A percentile compares a stretch with the other conserved stretches of the same genome.
These are phyloP conservation scores for Mesembryanthemum crystallinum DNA, from an alignment of 148 eudicot genomes.

Conservation along the genomic window DNA sequence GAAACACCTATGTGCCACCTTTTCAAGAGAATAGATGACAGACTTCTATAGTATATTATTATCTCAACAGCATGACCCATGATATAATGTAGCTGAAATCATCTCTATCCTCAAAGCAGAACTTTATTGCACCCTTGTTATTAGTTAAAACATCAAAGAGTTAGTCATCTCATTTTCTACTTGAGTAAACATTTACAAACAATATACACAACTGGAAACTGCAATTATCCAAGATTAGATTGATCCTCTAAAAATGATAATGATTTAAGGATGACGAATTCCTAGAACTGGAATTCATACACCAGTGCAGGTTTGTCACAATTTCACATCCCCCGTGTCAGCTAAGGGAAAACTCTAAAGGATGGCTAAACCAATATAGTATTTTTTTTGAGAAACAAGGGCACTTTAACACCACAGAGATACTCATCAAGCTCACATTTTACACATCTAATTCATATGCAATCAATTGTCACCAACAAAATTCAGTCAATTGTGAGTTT, in stretches of 20 bases:
- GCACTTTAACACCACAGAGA: too few species aligned
- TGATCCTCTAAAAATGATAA: neutral
- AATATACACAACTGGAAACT: neutral
- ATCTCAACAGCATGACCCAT: neutral
- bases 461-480: neutral
- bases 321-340: neutral
- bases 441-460: neutral
- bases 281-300: neutral
- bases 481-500: neutral
- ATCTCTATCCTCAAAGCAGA: neutral
- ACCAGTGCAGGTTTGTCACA: neutral
- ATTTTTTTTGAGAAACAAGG: too few species aligned
- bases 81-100: neutral
- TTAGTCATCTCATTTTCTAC: neutral
- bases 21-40: neutral
- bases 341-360: neutral
- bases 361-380: neutral
- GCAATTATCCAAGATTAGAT: neutral
- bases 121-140: neutral
- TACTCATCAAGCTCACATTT: too few species aligned
- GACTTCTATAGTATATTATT: neutral
- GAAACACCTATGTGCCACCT: neutral
- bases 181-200: neutral
- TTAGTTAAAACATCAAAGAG: neutral
- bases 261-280: neutral